Conservation (phyloP, 108 stramenopile genomes). For the Nannochloropsis gaditana region DNA sequence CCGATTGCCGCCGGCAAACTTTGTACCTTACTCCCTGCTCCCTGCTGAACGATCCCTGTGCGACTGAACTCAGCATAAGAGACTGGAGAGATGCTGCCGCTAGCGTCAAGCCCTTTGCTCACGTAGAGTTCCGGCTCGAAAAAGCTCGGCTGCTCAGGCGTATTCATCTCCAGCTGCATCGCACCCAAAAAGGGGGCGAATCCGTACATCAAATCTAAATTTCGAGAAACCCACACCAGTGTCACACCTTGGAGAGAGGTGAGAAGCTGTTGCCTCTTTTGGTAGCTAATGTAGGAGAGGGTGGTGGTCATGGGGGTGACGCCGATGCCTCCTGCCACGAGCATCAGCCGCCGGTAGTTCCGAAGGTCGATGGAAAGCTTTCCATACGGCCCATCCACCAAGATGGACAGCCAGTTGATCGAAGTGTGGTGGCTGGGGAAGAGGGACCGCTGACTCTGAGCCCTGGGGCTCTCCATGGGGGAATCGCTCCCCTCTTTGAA, state of each 20-base stretch:
- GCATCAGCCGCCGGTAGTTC: not conserved
- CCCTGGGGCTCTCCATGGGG: not conserved
- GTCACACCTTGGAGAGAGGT: not conserved
- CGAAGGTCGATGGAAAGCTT: not conserved
- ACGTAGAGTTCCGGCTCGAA: not conserved
- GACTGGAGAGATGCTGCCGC: not conserved
- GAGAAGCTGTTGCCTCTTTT: not conserved
- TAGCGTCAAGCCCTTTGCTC: not conserved
- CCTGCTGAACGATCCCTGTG: not conserved
- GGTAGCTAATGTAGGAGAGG: not conserved
- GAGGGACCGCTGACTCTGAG: not conserved
- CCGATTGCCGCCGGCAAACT: no score
- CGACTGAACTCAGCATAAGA: no score
- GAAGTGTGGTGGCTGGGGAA: not conserved
- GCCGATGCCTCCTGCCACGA: not conserved
- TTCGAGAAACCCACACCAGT: not conserved
- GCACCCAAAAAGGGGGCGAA: not conserved
- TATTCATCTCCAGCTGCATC: not conserved
- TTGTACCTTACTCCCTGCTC: not conserved
- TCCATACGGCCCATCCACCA: not conserved
- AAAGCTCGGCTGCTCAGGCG: not conserved
- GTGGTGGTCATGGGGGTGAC: not conserved
- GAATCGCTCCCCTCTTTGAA: not conserved
- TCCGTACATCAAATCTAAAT: not conserved
- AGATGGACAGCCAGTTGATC: not conserved